Evolutionary conservation across 139 green algal species (phyloP).

Genomic region (Picochlorum costavermella): DNA sequence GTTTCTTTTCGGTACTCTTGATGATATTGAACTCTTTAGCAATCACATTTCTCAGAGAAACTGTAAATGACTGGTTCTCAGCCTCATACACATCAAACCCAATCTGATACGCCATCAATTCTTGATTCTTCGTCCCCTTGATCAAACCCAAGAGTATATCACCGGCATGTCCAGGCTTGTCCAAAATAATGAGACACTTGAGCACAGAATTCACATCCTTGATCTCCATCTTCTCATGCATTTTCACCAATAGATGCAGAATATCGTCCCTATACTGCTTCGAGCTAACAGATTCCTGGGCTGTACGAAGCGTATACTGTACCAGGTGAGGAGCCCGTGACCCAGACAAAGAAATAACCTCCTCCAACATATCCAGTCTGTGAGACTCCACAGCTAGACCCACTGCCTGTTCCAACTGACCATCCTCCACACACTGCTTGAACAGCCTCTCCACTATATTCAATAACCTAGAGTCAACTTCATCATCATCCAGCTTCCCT

Average conservation of each 20-base stretch:
- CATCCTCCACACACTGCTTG: constrained; percentile 58
- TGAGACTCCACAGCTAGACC: constrained; percentile 86
- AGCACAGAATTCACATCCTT: constrained; percentile 79
- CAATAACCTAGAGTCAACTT: constrained; percentile 72
- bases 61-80: constrained; percentile 85
- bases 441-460: constrained; percentile 92
- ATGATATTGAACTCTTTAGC: constrained; percentile 6
- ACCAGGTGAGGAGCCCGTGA: constrained; percentile 42
- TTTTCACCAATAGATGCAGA: constrained; percentile 67
- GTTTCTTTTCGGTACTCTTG: not conserved
- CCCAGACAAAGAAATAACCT: constrained; percentile 31
- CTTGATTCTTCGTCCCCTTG: constrained; percentile 49
- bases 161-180: constrained; percentile 71
- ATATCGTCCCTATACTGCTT: constrained; percentile 75
- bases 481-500: constrained; percentile 17
- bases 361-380: constrained; percentile 83
- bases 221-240: constrained; percentile 50
- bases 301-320: constrained; percentile 74
- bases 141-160: constrained; percentile 76
- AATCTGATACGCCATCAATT: constrained; percentile 91
- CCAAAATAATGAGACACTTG: constrained; percentile 88
- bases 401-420: constrained; percentile 88
- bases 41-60: constrained; percentile 10
- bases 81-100: constrained; percentile 94
- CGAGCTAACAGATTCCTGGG: constrained; percentile 67